Conservation (phyloP, 768 basidiomycete species). For the Myochromella boudieri region DNA sequence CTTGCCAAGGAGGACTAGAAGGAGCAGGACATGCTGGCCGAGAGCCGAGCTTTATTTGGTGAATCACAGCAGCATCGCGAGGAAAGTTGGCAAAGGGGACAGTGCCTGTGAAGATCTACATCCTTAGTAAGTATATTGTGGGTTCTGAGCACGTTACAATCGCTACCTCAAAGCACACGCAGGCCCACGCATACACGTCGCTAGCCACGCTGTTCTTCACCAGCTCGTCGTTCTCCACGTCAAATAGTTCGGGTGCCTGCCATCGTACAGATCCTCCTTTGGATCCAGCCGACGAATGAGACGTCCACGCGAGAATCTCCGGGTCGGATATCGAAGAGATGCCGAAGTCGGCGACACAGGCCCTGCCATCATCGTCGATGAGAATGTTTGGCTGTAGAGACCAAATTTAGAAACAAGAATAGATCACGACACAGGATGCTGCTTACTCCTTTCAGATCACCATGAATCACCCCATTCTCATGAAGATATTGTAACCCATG, state of each 20-base stretch:
- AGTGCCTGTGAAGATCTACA: conserved; percentile 7
- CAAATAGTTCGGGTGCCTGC: background rate
- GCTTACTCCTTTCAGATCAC: conserved; percentile 9
- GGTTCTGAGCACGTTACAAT: background rate
- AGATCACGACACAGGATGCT: background rate
- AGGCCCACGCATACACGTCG: background rate
- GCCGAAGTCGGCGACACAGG: conserved; percentile 3
- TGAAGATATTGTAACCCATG: conserved; percentile 8
- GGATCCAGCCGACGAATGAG: background rate
- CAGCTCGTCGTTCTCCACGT: background rate
- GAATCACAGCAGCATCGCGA: background rate
- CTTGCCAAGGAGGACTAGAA: background rate
- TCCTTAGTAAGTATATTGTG: background rate
- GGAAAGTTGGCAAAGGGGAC: conserved; percentile 1
- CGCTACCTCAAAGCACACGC: background rate
- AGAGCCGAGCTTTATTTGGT: background rate
- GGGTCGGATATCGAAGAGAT: background rate
- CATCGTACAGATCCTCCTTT: background rate
- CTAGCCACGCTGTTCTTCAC: background rate
- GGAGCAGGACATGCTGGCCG: conserved; percentile 3
- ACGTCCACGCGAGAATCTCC: background rate
- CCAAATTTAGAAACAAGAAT: background rate
- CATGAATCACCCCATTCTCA: conserved; percentile 4
- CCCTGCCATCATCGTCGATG: conserved; percentile 1
- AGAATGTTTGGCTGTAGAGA: conserved; percentile 13